phyloP scores from a whole-genome alignment of 1,284 basidiomycete genomes.

The Phlebopus sp. region DNA sequence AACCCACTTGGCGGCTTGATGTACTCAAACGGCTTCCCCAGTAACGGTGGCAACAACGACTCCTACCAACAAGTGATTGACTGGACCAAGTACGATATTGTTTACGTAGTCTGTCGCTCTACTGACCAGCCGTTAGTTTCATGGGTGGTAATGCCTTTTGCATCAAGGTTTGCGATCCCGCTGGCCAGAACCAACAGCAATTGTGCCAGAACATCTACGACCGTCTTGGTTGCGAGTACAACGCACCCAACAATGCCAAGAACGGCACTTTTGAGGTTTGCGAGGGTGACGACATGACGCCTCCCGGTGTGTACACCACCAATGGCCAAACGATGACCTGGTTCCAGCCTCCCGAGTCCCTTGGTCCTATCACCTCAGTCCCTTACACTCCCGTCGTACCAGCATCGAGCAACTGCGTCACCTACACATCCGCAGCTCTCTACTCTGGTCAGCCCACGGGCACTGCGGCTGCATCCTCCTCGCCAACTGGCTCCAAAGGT shows the following conservation, averaged over 20 bases:
- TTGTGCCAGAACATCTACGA: slow-evolving; percentile 66
- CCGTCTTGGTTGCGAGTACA: slow-evolving; percentile 67
- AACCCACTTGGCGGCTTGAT: slow-evolving; percentile 63
- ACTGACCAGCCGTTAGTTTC: slow-evolving; percentile 41
- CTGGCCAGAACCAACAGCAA: slow-evolving; percentile 44
- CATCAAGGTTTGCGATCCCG: slow-evolving; percentile 60
- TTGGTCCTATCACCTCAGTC: slow-evolving; percentile 53
- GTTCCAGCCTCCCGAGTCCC: slow-evolving; percentile 58
- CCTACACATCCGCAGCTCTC: slow-evolving; percentile 51
- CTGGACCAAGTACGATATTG: slow-evolving; percentile 49
- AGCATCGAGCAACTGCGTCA: slow-evolving; percentile 60
- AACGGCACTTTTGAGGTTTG: slow-evolving; percentile 59
- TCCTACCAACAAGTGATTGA: slow-evolving; percentile 50
- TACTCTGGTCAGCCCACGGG: slow-evolving; percentile 33
- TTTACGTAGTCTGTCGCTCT: not conserved
- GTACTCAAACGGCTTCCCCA: slow-evolving; percentile 55
- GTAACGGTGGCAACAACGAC: slow-evolving; percentile 36
- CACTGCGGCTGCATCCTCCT: slow-evolving; percentile 16
- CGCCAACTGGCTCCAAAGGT: slow-evolving; percentile 15
- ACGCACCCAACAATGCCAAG: slow-evolving; percentile 60
- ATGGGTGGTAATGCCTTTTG: slow-evolving; percentile 58
- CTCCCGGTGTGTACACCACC: slow-evolving; percentile 30
- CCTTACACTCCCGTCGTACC: slow-evolving; percentile 64
- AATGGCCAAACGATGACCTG: slow-evolving; percentile 47
- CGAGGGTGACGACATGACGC: slow-evolving; percentile 50